A percentile compares a stretch with the other conserved stretches of the same genome.
phyloP scores from a whole-genome alignment of 1,139 yeast species.

The Geotrichum cucujoidarum region DNA sequence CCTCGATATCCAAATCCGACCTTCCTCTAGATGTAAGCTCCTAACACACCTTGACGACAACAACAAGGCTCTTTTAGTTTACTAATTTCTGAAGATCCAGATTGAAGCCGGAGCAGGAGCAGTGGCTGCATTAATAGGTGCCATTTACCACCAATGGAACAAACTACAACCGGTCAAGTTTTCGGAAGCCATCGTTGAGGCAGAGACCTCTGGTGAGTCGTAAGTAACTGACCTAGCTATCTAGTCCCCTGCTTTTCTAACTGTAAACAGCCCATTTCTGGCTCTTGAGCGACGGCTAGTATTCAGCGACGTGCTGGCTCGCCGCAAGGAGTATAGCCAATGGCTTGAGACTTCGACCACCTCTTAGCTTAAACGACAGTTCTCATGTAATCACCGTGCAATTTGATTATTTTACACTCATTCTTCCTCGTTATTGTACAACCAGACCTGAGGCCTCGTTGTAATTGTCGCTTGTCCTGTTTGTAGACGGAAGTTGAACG shows the following conservation, averaged over 20 bases:
- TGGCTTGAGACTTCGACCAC: constrained; percentile 24
- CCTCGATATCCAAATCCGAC: constrained; percentile 22
- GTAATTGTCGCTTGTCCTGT: too few species aligned
- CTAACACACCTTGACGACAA: too few species aligned
- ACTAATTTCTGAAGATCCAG: constrained; percentile 26
- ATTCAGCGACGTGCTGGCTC: constrained; percentile 32
- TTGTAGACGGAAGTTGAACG: too few species aligned
- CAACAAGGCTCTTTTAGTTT: neutral
- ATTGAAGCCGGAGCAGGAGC: constrained; percentile 33
- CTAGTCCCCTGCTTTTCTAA: constrained; percentile 6
- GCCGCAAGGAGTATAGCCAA: constrained; percentile 30
- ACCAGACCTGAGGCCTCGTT: too few species aligned
- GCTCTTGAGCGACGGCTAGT: constrained; percentile 35
- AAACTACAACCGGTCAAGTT: constrained; percentile 31
- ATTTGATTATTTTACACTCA: too few species aligned
- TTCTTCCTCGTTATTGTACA: too few species aligned
- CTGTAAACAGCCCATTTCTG: constrained; percentile 26
- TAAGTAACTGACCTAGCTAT: constrained; percentile 20
- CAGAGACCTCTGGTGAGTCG: constrained; percentile 29
- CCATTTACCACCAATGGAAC: constrained; percentile 26
- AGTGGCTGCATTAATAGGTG: constrained; percentile 24
- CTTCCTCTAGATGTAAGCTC: constrained; percentile 33
- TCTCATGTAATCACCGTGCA: too few species aligned
- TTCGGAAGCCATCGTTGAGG: constrained; percentile 28
- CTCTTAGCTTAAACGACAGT: neutral